Evolutionary conservation across 1,139 yeast genomes (phyloP), one percentile per base, ranked within the genome.

Genomic region (Sugiyamaella japonica): DNA sequence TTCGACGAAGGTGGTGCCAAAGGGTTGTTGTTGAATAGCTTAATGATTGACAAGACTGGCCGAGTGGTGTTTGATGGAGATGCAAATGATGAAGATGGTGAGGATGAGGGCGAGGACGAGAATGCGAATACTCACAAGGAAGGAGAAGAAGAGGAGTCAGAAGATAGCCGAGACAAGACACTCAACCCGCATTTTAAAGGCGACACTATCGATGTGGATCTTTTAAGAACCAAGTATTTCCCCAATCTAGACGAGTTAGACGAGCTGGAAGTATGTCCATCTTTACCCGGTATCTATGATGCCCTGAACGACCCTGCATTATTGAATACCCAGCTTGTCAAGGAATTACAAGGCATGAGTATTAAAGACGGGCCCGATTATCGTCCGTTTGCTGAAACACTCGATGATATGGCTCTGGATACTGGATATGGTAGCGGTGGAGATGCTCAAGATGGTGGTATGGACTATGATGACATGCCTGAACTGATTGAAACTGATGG

Each of bases 1-100:
- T 91, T 90, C 65, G 97, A 91, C 69, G 97, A 91, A 72, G 97
- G 97, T 37, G 97, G 98, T 5, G 91, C 97, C 8, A 89, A 86
- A 64, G 87, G 96, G 52, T 73, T 91, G 55, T 73, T 91, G 50
- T 72, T 89, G 63, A 90, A 89, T 62, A 83, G 91, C 1, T 76
- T 91, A 54, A 75, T 74, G 53, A 77, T 84, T 16, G 87, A 84
- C 61, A 59, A 70, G 3, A 67, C 75, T 0, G 89, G 90, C 0
- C 69, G 86, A 53, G 82, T 86, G n/a, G 79, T 83, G 1, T 83
- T 84, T 63, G 89, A 84, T 63, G 74, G 73, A 9, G 74, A 70
- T 49, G 66, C 65, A 20, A 66, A 67, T 38, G 63, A 59, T 50
- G 60, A 58, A 41, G 58, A 58, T 47, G 56, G 57, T 20, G 66